phyloP scores from a whole-genome alignment of 768 basidiomycete species.

The Auriscalpium orientale region DNA sequence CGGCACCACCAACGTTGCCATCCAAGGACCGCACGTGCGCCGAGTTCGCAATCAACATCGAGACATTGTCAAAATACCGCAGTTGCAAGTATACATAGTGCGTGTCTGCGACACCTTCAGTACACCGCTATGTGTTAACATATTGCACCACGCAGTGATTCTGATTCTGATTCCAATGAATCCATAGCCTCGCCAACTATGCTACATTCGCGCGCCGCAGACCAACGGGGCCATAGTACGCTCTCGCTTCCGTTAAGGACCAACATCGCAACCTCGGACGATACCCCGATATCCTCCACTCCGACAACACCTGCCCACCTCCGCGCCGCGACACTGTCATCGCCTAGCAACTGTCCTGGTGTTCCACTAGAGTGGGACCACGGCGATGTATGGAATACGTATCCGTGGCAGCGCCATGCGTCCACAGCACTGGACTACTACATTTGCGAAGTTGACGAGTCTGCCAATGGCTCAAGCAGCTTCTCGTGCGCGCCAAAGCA shows the following conservation, averaged over 20 bases:
- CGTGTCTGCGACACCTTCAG: background rate
- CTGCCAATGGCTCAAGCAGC: background rate
- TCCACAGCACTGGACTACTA: background rate
- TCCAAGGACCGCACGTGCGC: background rate
- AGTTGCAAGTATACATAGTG: background rate
- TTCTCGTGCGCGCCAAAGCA: background rate
- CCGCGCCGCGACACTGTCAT: background rate
- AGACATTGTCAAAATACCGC: background rate
- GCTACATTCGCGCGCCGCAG: too few relatives aligned
- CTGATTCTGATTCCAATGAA: too few relatives aligned
- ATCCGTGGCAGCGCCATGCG: background rate
- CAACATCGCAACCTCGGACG: too few relatives aligned
- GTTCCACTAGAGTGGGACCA: background rate
- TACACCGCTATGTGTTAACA: too few relatives aligned
- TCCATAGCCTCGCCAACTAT: too few relatives aligned
- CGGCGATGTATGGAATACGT: background rate
- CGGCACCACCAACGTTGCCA: background rate
- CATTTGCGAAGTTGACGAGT: background rate
- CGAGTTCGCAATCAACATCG: background rate
- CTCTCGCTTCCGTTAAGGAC: too few relatives aligned
- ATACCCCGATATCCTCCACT: too few relatives aligned
- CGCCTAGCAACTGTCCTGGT: background rate
- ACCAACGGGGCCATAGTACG: too few relatives aligned
- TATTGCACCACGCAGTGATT: too few relatives aligned
- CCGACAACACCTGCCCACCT: too few relatives aligned